Evolutionary conservation across 2,329 filamentous ascomycete species (phyloP).

Genomic region (Alternaria gansuensis): DNA sequence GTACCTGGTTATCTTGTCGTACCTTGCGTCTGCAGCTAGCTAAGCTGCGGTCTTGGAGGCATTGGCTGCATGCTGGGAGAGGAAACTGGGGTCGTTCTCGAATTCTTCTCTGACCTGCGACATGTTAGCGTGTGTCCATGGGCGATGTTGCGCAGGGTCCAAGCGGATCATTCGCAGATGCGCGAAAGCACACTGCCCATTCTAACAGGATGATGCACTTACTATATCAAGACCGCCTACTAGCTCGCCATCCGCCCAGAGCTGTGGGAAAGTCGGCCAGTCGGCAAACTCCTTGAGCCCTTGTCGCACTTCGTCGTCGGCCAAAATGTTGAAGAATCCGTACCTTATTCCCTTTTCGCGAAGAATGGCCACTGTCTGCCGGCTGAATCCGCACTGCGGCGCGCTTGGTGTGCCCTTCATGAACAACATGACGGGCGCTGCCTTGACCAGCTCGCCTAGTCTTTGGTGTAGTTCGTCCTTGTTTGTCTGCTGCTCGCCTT

Average conservation of each 20-base stretch:
- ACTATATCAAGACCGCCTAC: constrained; percentile 97
- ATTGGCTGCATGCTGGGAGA: constrained; percentile 72
- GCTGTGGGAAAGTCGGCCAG: constrained; percentile 96
- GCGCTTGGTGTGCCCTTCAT: constrained; percentile 94
- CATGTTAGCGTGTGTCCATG: constrained; percentile 32
- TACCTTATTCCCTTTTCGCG: constrained; percentile 93
- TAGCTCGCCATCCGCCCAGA: constrained; percentile 90
- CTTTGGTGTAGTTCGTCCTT: constrained; percentile 88
- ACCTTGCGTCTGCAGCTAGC: background rate
- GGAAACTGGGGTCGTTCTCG: constrained; percentile 81
- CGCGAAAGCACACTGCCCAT: background rate
- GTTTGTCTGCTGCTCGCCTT: constrained; percentile 52
- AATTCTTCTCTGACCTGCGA: constrained; percentile 90
- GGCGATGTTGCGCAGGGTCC: background rate
- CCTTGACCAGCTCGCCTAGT: constrained; percentile 85
- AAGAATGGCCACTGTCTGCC: constrained; percentile 85
- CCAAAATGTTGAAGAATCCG: constrained; percentile 98
- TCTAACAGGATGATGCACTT: constrained; percentile 54
- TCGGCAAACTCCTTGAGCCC: constrained; percentile 97
- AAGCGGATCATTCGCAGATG: background rate
- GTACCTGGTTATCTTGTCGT: background rate
- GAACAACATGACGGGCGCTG: constrained; percentile 97
- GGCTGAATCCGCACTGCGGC: constrained; percentile 91
- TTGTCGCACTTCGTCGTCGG: constrained; percentile 95
- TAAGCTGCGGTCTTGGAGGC: constrained; percentile 17